These are phyloP conservation scores for Fragaria ananassa DNA, from an alignment of 306 rosid genomes.

Conservation along the genomic window DNA sequence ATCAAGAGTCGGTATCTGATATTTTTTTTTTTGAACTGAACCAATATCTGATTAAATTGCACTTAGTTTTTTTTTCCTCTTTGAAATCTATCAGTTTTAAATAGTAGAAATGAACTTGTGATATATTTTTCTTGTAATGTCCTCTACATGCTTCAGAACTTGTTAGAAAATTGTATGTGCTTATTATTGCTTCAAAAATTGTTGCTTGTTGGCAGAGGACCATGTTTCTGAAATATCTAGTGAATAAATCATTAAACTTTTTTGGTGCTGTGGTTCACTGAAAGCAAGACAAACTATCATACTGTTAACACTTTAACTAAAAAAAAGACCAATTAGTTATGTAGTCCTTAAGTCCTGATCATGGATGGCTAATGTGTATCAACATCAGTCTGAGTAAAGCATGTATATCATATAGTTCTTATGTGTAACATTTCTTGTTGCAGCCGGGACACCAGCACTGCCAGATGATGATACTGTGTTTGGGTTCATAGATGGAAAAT, in stretches of 20 bases:
- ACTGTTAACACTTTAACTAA: not conserved
- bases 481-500: constrained; percentile 90
- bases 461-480: constrained; percentile 40
- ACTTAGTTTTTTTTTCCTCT: not conserved
- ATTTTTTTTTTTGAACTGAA: too few species aligned
- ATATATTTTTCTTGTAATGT: not conserved
- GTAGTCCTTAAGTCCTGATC: not conserved
- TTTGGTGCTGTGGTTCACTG: not conserved
- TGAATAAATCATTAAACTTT: not conserved
- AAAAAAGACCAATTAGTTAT: not conserved
- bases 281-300: not conserved
- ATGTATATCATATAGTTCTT: not conserved
- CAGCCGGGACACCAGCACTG: constrained; percentile 36
- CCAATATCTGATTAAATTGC: not conserved
- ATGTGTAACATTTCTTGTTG: constrained; percentile 13
- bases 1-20: not conserved
- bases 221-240: constrained; percentile 5
- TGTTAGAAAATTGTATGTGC: not conserved
- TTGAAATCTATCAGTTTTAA: not conserved
- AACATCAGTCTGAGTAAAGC: not conserved
- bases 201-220: not conserved
- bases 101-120: not conserved
- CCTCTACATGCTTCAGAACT: not conserved
- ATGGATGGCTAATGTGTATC: not conserved
- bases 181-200: not conserved